phyloP scores from a whole-genome alignment of 306 rosid genomes.

The Cucurbita pepo region DNA sequence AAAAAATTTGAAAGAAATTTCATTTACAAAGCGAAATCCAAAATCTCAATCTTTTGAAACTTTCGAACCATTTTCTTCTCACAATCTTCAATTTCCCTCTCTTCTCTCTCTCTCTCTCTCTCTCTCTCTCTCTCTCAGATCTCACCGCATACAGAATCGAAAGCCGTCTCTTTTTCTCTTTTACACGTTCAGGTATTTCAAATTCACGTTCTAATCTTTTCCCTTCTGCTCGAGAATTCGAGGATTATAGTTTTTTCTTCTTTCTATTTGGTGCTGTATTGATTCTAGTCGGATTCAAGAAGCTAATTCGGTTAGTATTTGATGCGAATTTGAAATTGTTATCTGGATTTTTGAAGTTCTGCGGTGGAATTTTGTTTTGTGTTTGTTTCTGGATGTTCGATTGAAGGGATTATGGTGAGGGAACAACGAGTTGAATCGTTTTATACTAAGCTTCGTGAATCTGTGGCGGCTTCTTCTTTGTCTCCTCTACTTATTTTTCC shows the following conservation, averaged over 20 bases:
- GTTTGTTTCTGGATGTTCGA: constrained; percentile 4
- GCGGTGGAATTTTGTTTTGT: not conserved
- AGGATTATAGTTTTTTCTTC: not conserved
- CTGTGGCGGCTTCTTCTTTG: constrained; percentile 29
- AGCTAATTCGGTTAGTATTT: not conserved
- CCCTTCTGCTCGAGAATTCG: not conserved
- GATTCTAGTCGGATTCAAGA: not conserved
- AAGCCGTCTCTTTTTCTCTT: not conserved
- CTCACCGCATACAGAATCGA: not conserved
- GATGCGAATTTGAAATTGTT: not conserved
- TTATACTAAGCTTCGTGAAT: constrained; percentile 46
- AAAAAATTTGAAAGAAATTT: constrained; percentile 16
- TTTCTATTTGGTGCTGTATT: not conserved
- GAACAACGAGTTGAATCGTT: constrained; percentile 55
- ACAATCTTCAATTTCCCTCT: not conserved
- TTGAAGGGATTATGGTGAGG: constrained; percentile 43
- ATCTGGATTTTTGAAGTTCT: not conserved
- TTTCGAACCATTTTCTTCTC: constrained; percentile 1
- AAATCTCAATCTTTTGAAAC: constrained; percentile 4
- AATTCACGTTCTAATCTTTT: not conserved
- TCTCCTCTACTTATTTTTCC: constrained; percentile 74
- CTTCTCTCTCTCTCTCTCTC: not conserved
- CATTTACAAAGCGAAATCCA: not conserved
- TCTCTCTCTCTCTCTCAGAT: not conserved
- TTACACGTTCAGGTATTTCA: constrained; percentile 12